phyloP scores from a whole-genome alignment of 73 alveolate genomes.

The Paramecium bursaria region DNA sequence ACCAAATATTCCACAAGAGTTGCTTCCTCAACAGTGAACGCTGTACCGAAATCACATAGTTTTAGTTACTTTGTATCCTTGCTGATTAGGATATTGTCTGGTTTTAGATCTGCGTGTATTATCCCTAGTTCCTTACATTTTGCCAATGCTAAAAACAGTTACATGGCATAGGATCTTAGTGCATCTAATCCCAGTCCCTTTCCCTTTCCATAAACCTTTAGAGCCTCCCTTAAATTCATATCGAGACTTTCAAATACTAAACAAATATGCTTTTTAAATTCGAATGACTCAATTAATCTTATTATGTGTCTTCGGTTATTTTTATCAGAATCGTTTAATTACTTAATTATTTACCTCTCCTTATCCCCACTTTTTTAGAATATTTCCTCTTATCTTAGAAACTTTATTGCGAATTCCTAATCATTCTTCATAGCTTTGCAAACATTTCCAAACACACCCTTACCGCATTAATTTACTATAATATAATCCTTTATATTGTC shows the following conservation, averaged over 20 bases:
- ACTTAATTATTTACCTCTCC: constrained; percentile 74
- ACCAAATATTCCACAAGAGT: constrained; percentile 79
- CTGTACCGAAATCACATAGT: constrained; percentile 90
- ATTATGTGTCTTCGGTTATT: constrained; percentile 76
- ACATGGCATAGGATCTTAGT: constrained; percentile 81
- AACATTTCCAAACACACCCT: constrained; percentile 71
- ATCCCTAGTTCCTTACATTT: constrained; percentile 71
- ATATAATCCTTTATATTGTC: constrained; percentile 56
- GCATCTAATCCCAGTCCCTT: constrained; percentile 81
- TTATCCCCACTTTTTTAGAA: constrained; percentile 83
- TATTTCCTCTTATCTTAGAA: constrained; percentile 77
- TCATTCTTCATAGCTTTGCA: constrained; percentile 65
- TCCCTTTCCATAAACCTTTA: constrained; percentile 77
- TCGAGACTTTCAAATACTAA: constrained; percentile 82
- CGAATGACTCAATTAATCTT: constrained; percentile 77
- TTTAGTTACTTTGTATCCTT: constrained; percentile 78
- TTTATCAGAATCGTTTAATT: constrained; percentile 77
- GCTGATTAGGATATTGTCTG: constrained; percentile 84
- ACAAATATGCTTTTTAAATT: constrained; percentile 82
- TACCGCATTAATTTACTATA: constrained; percentile 59
- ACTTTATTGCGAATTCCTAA: constrained; percentile 78
- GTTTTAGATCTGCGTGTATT: constrained; percentile 90
- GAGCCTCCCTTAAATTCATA: constrained; percentile 83
- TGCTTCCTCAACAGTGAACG: constrained; percentile 77
- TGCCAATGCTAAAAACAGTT: constrained; percentile 84